Evolutionary conservation across 2,329 filamentous ascomycete species (phyloP), one percentile per base, ranked within the genome.

Genomic region (Coniochaeta ligniaria): DNA sequence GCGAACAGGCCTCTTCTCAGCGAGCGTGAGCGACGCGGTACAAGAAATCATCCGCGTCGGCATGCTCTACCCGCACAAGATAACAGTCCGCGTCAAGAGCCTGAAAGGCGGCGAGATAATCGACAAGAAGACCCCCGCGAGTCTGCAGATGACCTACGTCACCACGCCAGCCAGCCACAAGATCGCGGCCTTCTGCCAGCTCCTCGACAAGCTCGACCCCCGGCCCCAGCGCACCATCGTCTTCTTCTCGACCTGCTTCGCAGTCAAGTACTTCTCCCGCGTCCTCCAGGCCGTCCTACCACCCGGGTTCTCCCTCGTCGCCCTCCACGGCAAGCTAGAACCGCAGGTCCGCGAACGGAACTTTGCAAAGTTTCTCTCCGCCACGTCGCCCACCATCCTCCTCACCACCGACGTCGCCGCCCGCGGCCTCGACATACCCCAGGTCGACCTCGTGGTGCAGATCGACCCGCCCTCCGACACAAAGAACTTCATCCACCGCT

Each of bases 11-110:
- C 78, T 99, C 0, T 99, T 98, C 75, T 96, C 92, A 69, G 95
- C 95, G 14, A 96, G 90, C 68, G 90, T 99, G n/a, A 95, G 90
- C 67, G 95, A 98, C 71, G 95, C 95, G 1, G 91, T 99, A 0
- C 88, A 93, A 64, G 91, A 97, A 71, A 89, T 99, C 60, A 92
- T 99, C 59, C 85, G 93, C 38, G 92, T 97, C 8, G 95, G 95
- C 22, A 78, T 98, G 65, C 84, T 95, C 41, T 98, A 99, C 73
- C 95, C 95, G 0, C 93, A 97, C 68, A 96, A 96, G 70, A 92
- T 99, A 63, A 89, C 91, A 12, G 95, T 98, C 58, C 95, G 94
- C 68, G 95, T 99, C 59, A 95, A 93, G 74, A 86, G 85, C 33
- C 70, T 86, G 74, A 78, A 84, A 78, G 80, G 80, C 22, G 91